Percentiles rank a stretch among this genome's conserved stretches.
These are phyloP conservation scores for Daldinia bambusicola DNA, from an alignment of 495 filamentous ascomycete genomes.

Conservation along the genomic window DNA sequence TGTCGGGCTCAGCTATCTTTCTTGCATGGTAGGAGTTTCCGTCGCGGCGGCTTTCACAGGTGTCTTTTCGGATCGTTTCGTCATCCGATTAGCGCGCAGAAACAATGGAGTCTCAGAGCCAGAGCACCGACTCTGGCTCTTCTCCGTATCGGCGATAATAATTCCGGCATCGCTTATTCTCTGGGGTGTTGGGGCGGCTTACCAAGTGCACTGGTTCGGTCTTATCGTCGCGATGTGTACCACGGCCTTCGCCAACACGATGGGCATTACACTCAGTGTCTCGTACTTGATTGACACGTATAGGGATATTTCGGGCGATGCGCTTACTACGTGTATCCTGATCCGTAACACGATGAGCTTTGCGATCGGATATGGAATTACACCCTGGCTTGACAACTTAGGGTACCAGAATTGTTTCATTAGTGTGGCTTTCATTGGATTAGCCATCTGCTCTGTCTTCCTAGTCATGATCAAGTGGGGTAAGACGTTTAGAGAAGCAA, in stretches of 20 bases:
- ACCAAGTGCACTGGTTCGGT: constrained; percentile 70
- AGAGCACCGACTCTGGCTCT: constrained; percentile 72
- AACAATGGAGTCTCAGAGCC: constrained; percentile 72
- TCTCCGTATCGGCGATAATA: constrained; percentile 62
- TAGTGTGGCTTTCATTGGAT: constrained; percentile 67
- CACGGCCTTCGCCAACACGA: constrained; percentile 66
- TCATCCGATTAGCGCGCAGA: constrained; percentile 66
- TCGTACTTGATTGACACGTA: constrained; percentile 73
- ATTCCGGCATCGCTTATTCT: constrained; percentile 68
- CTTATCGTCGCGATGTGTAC: constrained; percentile 70
- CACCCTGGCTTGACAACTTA: constrained; percentile 69
- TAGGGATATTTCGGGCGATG: constrained; percentile 69
- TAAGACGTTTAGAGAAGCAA: constrained; percentile 52
- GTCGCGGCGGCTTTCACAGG: constrained; percentile 43
- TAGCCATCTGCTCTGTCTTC: constrained; percentile 65
- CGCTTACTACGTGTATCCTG: constrained; percentile 70
- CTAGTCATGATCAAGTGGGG: constrained; percentile 67
- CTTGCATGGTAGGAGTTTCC: constrained; percentile 66
- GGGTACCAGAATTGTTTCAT: constrained; percentile 73
- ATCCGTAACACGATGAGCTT: constrained; percentile 73
- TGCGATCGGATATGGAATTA: constrained; percentile 62
- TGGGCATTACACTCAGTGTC: constrained; percentile 68
- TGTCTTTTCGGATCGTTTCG: constrained; percentile 67
- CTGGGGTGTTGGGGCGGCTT: constrained; percentile 75
- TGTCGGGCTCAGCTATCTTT: constrained; percentile 70